phyloP scores from a whole-genome alignment of 2,329 filamentous ascomycete species.

The Exophiala dermatitidis region DNA sequence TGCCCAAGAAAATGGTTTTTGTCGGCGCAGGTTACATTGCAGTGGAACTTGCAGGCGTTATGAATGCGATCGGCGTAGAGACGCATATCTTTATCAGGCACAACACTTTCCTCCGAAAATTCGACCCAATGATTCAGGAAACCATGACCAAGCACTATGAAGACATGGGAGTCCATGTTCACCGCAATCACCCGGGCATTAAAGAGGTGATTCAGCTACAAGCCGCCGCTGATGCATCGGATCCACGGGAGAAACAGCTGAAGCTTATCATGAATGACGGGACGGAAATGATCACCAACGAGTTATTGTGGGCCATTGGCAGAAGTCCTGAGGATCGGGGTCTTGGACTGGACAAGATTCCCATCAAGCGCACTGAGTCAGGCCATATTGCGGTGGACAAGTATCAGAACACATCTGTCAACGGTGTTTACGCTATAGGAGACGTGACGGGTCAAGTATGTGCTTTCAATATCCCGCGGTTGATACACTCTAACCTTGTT shows the following conservation, averaged over 20 bases:
- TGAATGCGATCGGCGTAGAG: slow-evolving; percentile 44
- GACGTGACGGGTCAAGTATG: slow-evolving; percentile 43
- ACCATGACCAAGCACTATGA: slow-evolving; percentile 48
- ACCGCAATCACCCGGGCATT: slow-evolving; percentile 42
- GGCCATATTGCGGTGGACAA: slow-evolving; percentile 44
- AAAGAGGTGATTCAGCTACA: slow-evolving; percentile 41
- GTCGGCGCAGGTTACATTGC: slow-evolving; percentile 48
- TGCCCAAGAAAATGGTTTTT: slow-evolving; percentile 45
- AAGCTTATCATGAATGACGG: slow-evolving; percentile 40
- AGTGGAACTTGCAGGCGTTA: slow-evolving; percentile 46
- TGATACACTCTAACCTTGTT: background rate
- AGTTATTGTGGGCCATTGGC: slow-evolving; percentile 47
- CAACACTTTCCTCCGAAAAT: slow-evolving; percentile 44
- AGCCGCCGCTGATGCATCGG: slow-evolving; percentile 34
- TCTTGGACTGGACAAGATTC: slow-evolving; percentile 37
- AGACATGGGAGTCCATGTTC: slow-evolving; percentile 42
- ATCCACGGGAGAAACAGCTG: slow-evolving; percentile 42
- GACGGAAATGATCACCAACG: slow-evolving; percentile 41
- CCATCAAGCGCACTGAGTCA: slow-evolving; percentile 36
- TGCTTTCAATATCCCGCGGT: no score
- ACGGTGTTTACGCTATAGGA: slow-evolving; percentile 45
- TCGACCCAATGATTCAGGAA: slow-evolving; percentile 48
- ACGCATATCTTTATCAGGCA: slow-evolving; percentile 47
- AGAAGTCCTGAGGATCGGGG: slow-evolving; percentile 41
- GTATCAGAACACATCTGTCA: slow-evolving; percentile 44